Conservation (phyloP, 257 asterid genomes). For the Lantana camara region DNA sequence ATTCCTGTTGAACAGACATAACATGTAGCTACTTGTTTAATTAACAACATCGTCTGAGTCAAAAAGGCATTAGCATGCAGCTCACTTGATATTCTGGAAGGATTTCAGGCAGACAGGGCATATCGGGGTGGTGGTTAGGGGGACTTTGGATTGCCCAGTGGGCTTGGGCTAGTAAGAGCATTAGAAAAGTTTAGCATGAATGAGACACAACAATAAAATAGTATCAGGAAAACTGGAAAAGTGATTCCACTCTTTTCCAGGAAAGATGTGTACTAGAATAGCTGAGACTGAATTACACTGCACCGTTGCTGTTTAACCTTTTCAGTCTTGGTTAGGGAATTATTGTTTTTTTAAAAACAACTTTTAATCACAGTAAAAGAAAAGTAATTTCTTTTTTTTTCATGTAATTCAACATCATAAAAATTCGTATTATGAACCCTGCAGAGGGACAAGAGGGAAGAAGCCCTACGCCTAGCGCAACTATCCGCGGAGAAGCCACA, state of each 20-base stretch:
- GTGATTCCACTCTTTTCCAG: no score
- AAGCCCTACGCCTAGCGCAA: slow-evolving; percentile 91
- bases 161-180: no score
- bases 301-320: slow-evolving; percentile 1
- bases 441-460: slow-evolving; percentile 95
- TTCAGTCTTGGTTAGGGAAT: slow-evolving; percentile 6
- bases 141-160: no score
- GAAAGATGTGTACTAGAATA: no score
- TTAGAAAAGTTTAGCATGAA: no score
- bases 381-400: slow-evolving; percentile 12
- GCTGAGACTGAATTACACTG: neutral
- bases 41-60: slow-evolving; percentile 5
- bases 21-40: slow-evolving; percentile 8
- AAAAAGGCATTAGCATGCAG: slow-evolving; percentile 11
- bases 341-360: slow-evolving; percentile 4
- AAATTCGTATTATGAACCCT: slow-evolving; percentile 31
- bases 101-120: neutral
- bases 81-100: slow-evolving; percentile 12
- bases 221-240: no score
- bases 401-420: slow-evolving; percentile 20
- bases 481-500: slow-evolving; percentile 98
- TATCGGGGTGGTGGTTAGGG: no score
- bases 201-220: no score
- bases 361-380: neutral
- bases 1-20: slow-evolving; percentile 3